Percentiles rank a stretch among this genome's conserved stretches.
phyloP scores from a whole-genome alignment of 1,284 basidiomycete genomes.

The Sanghuangporus weigelae region DNA sequence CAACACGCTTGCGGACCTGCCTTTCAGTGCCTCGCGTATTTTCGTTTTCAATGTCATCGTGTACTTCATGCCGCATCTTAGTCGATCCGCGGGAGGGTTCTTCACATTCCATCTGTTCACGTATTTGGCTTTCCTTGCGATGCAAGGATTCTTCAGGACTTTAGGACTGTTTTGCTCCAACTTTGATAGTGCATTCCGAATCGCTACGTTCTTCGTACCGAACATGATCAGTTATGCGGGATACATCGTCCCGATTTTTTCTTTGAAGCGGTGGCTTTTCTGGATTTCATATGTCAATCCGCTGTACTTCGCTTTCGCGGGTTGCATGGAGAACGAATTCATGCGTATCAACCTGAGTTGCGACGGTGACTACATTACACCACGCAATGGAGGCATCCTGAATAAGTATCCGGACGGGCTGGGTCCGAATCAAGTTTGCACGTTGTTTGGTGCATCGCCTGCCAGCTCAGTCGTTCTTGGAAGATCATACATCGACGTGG shows the following conservation, averaged over 20 bases:
- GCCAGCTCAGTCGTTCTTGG: slow-evolving; percentile 49
- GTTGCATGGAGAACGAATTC: slow-evolving; percentile 82
- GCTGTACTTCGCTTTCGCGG: slow-evolving; percentile 74
- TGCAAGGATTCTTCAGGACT: slow-evolving; percentile 74
- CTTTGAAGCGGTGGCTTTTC: slow-evolving; percentile 87
- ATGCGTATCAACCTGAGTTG: slow-evolving; percentile 66
- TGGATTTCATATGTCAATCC: slow-evolving; percentile 84
- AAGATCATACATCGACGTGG: slow-evolving; percentile 52
- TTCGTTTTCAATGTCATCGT: slow-evolving; percentile 65
- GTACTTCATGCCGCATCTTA: slow-evolving; percentile 71
- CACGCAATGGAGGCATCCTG: slow-evolving; percentile 59
- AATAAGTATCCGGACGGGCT: slow-evolving; percentile 56
- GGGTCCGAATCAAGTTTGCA: slow-evolving; percentile 65
- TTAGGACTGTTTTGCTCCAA: slow-evolving; percentile 60
- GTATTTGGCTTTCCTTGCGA: slow-evolving; percentile 53
- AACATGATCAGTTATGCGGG: slow-evolving; percentile 65
- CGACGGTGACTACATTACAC: slow-evolving; percentile 64
- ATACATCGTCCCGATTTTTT: slow-evolving; percentile 66
- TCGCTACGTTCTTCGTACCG: slow-evolving; percentile 56
- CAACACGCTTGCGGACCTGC: slow-evolving; percentile 73
- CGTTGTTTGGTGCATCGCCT: slow-evolving; percentile 50
- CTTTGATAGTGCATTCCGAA: slow-evolving; percentile 60
- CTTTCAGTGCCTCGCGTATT: slow-evolving; percentile 62
- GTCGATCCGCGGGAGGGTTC: slow-evolving; percentile 58
- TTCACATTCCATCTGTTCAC: slow-evolving; percentile 69